Conservation (phyloP, 306 rosid genomes). For the Prunus kanzakura region DNA sequence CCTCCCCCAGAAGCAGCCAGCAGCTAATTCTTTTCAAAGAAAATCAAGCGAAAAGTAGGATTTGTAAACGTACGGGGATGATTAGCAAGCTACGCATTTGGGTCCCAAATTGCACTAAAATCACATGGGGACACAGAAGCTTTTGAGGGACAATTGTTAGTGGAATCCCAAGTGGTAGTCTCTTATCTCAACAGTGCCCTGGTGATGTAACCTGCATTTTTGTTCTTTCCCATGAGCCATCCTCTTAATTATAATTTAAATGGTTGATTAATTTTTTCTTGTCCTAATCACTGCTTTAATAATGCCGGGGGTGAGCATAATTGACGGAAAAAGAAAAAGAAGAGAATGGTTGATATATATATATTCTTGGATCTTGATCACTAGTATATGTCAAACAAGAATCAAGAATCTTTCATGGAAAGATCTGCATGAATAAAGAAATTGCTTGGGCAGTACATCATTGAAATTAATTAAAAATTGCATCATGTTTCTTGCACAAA, state of each 20-base stretch:
- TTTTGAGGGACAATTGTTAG: constrained; percentile 9
- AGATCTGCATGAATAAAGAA: neutral
- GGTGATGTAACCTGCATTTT: neutral
- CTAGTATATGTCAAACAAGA: neutral
- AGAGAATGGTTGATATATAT: neutral
- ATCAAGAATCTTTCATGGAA: constrained; percentile 1
- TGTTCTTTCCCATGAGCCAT: neutral
- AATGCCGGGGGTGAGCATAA: neutral
- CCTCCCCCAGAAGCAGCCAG: neutral
- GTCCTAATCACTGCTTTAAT: neutral
- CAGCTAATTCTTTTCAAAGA: neutral
- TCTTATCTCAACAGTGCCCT: constrained; percentile 9
- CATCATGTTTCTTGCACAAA: no score
- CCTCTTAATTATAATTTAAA: neutral
- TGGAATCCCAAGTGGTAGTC: constrained; percentile 22
- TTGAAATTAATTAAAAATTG: no score
- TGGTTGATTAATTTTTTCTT: neutral
- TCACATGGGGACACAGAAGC: constrained; percentile 21
- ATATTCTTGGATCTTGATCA: constrained; percentile 13
- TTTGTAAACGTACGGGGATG: constrained; percentile 30
- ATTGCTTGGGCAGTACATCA: neutral
- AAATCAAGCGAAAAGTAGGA: constrained; percentile 16
- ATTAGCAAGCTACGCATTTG: neutral
- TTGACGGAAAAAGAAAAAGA: neutral
- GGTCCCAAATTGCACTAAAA: constrained; percentile 10